Base-by-base conservation (phyloP, 2,329 filamentous ascomycete genomes). In the Cercospora sp. region DNA sequence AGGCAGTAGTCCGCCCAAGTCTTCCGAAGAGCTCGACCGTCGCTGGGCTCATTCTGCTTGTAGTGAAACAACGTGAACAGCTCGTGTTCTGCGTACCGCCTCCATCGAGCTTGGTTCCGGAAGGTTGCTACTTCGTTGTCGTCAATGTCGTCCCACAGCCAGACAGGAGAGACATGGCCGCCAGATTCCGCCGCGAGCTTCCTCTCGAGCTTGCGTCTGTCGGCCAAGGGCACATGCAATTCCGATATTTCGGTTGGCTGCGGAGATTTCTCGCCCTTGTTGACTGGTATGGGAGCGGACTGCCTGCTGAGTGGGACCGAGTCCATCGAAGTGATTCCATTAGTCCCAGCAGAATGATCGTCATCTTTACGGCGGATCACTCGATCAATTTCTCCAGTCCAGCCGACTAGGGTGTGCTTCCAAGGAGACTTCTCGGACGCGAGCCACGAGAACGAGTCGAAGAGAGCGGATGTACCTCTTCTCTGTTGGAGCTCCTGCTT, bases 1-100 rank as follows among this genome's bases (percentile, higher is more conserved):
- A 90, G 90, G 79, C 93, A 91, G 81, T 97, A 98, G 81, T 98
- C 93, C 28, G 91, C 89, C 94, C 94, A 98, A 74, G 93, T 89
- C 51, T 91, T 85, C 63, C 92, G 89, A 78, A 95, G 92, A 18
- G 89, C 88, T 73, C 91, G 89, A 40, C 93, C 93, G 78, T 97
- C 92, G 12, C 89, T 92, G 1, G 94, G 93, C 78, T 94, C 92
- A 77, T 97, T 92, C 77, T 95, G 92, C 82, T 97, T 97, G 85
- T 98, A 98, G 81, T 98, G 94, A 78, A 97, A 93, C 9, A 97
- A 86, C 1, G 92, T 93, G 82, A 97, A 97, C 30, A 98, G 85
- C 75, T 97, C 92, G 77, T 94, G 89, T 82, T 97, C 93, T 16
- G 94, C 93, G 80, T 95, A 98, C 49, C 91, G 87, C 71, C 93